Percentiles rank a stretch among this genome's conserved stretches.
These are phyloP conservation scores for Cutaneotrichosporon sp. DNA, from an alignment of 1,284 basidiomycete species.

Conservation along the genomic window DNA sequence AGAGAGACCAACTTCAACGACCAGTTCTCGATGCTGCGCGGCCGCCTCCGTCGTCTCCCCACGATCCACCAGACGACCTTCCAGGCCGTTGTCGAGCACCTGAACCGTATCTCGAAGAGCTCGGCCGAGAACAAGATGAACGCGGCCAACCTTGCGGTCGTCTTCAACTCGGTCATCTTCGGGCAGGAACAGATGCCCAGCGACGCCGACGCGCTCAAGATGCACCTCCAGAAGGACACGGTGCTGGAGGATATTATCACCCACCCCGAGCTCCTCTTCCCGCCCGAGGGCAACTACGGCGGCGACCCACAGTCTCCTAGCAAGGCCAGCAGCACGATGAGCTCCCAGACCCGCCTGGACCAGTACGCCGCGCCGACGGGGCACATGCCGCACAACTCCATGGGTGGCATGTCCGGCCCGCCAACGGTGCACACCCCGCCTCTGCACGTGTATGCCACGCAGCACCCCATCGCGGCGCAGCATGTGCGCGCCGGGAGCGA, in stretches of 20 bases:
- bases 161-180: slow-evolving; percentile 79
- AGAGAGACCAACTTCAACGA: slow-evolving; percentile 70
- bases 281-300: neutral
- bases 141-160: slow-evolving; percentile 80
- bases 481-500: neutral
- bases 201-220: slow-evolving; percentile 68
- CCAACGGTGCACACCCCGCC: neutral
- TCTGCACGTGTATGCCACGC: slow-evolving; percentile 4
- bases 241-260: slow-evolving; percentile 84
- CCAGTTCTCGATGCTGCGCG: slow-evolving; percentile 70
- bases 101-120: slow-evolving; percentile 70
- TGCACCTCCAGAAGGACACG: slow-evolving; percentile 75
- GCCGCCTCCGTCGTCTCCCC: slow-evolving; percentile 80
- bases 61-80: slow-evolving; percentile 87
- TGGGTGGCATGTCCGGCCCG: neutral
- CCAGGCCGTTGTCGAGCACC: slow-evolving; percentile 82
- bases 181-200: slow-evolving; percentile 83
- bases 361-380: neutral
- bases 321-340: slow-evolving; percentile 2
- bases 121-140: slow-evolving; percentile 82
- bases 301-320: slow-evolving; percentile 6
- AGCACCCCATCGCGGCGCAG: slow-evolving; percentile 12
- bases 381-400: neutral
- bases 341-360: slow-evolving; percentile 3
- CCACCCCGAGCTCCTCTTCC: slow-evolving; percentile 55